Percentiles rank a stretch among this genome's conserved stretches.
Evolutionary conservation across 129 eudicot genomes (phyloP).

Genomic region (Artemisia tridentata): DNA sequence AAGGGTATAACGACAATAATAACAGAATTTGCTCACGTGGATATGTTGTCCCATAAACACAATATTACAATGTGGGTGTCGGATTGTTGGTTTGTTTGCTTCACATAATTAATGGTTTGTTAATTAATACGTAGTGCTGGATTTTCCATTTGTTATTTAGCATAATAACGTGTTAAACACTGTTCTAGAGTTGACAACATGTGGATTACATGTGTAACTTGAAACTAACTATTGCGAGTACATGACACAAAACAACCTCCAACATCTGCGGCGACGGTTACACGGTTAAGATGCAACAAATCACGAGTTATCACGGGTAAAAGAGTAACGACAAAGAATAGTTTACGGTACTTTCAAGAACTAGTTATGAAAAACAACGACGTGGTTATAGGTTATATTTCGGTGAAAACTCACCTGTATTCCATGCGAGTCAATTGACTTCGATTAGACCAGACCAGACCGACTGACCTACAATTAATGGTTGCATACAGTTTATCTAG

Average conservation of each 20-base stretch:
- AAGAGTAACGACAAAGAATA: too few relatives aligned
- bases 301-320: too few relatives aligned
- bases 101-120: conserved; percentile 24
- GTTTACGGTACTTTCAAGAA: too few relatives aligned
- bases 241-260: conserved; percentile 9
- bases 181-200: conserved; percentile 12
- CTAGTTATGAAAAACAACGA: too few relatives aligned
- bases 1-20: too few relatives aligned
- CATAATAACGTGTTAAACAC: neutral
- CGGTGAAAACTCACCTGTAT: too few relatives aligned
- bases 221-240: conserved; percentile 11
- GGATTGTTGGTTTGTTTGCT: conserved; percentile 33
- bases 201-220: conserved; percentile 7
- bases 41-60: neutral
- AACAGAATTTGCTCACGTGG: conserved; percentile 24
- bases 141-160: neutral
- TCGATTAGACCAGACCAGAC: too few relatives aligned
- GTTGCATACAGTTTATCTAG: too few relatives aligned
- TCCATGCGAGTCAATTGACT: too few relatives aligned
- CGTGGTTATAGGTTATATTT: too few relatives aligned
- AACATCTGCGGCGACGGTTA: conserved; percentile 1
- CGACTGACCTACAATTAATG: too few relatives aligned
- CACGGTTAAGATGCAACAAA: too few relatives aligned
- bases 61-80: conserved; percentile 11
- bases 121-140: neutral